Percentiles rank a stretch among this genome's conserved stretches.
These are phyloP conservation scores for Pezicula neosporulosa DNA, from an alignment of 2,329 filamentous ascomycete species.

Conservation along the genomic window DNA sequence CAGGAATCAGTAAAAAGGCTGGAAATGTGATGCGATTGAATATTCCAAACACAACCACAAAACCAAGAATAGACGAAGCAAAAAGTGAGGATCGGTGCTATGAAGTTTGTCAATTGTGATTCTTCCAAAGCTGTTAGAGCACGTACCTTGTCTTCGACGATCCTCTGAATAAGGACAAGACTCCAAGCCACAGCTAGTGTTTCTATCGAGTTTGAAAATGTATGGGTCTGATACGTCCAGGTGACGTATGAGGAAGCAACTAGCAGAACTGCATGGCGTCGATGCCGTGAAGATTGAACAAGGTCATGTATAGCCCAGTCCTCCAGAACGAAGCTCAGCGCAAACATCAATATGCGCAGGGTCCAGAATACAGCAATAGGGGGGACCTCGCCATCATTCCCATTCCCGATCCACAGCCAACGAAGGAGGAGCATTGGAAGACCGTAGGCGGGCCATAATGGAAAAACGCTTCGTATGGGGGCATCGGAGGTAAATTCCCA, in stretches of 20 bases:
- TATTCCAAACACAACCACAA: conserved; percentile 78
- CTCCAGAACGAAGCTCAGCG: conserved; percentile 91
- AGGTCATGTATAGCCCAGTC: conserved; percentile 97
- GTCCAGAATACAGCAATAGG: conserved; percentile 90
- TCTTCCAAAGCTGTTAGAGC: not conserved
- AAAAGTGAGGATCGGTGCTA: conserved; percentile 73
- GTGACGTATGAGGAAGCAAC: conserved; percentile 97
- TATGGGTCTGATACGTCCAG: conserved; percentile 98
- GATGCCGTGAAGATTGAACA: conserved; percentile 68
- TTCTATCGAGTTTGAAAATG: conserved; percentile 96
- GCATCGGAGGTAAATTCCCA: conserved; percentile 93
- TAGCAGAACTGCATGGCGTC: conserved; percentile 73
- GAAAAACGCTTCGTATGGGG: conserved; percentile 94
- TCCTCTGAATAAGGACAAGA: conserved; percentile 84
- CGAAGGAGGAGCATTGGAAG: conserved; percentile 88
- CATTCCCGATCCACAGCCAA: conserved; percentile 88
- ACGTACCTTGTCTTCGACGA: conserved; percentile 72
- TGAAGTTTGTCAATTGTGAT: conserved; percentile 9
- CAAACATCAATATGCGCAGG: conserved; percentile 85
- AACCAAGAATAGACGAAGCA: conserved; percentile 74
- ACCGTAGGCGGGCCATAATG: conserved; percentile 92
- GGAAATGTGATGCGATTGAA: conserved; percentile 99
- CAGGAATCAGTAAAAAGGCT: conserved; percentile 83
- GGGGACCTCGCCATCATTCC: conserved; percentile 70
- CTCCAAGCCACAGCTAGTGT: conserved; percentile 92